phyloP scores from a whole-genome alignment of 1,284 basidiomycete genomes.

The Thecaphora frezii region DNA sequence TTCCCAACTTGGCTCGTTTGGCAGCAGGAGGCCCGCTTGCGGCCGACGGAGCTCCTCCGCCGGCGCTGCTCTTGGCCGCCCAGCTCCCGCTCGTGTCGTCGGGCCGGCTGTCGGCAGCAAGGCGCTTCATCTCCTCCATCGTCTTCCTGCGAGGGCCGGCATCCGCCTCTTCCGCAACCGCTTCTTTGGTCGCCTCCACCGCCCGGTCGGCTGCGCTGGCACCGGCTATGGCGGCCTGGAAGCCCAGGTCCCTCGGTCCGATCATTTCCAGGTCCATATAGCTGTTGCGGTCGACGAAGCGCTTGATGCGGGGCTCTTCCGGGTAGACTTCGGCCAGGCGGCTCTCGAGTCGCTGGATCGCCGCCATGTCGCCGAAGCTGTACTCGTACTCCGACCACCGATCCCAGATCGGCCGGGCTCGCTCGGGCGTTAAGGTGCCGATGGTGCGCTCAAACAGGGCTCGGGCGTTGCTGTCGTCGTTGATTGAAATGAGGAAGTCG shows the following conservation, averaged over 20 bases:
- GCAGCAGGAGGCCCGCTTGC: conserved; percentile 43
- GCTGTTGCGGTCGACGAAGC: conserved; percentile 85
- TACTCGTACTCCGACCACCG: conserved; percentile 94
- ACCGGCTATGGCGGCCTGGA: conserved; percentile 52
- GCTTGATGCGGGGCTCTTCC: conserved; percentile 81
- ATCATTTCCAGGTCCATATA: conserved; percentile 86
- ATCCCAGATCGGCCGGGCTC: conserved; percentile 86
- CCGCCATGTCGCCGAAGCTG: conserved; percentile 87
- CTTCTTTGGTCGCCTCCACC: conserved; percentile 22
- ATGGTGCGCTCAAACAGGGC: conserved; percentile 91
- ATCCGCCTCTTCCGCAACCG: conserved; percentile 11
- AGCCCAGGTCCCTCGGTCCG: conserved; percentile 82
- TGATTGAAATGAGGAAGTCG: conserved; percentile 87
- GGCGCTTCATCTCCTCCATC: conserved; percentile 38
- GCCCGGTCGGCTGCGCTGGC: conserved; percentile 37
- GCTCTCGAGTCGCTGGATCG: conserved; percentile 82
- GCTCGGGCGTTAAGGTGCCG: conserved; percentile 74
- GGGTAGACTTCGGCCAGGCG: conserved; percentile 86
- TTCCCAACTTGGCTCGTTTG: conserved; percentile 43
- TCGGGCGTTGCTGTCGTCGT: conserved; percentile 93
- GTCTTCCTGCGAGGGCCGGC: conserved; percentile 43
- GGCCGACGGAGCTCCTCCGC: conserved; percentile 28
- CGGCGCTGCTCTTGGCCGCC: conserved; percentile 35
- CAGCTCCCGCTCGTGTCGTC: conserved; percentile 38
- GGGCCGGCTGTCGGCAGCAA: conserved; percentile 57